Evolutionary conservation across 176 grass and related monocot species (phyloP).

Genomic region (Saccharum spontaneum): DNA sequence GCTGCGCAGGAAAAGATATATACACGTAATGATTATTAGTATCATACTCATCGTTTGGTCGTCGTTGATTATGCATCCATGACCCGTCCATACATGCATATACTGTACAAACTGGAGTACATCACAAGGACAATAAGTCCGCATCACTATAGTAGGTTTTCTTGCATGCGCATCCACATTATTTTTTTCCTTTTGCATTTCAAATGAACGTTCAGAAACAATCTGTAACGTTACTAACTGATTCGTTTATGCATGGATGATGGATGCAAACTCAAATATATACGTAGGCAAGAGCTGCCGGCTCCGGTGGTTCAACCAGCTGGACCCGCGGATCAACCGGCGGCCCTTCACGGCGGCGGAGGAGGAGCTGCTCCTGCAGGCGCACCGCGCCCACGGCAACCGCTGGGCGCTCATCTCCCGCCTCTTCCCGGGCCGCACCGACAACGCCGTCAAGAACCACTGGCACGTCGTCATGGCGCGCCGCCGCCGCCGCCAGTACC

Average conservation of each 20-base stretch:
- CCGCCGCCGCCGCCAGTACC: constrained; percentile 2
- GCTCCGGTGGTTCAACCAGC: constrained; percentile 82
- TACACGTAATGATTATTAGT: too few species aligned
- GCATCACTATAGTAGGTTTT: not conserved
- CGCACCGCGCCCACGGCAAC: constrained; percentile 53
- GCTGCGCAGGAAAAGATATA: too few species aligned
- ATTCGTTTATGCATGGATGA: not conserved
- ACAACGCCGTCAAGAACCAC: constrained; percentile 71
- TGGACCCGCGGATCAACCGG: constrained; percentile 74
- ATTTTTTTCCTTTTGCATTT: too few species aligned
- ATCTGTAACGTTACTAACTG: too few species aligned
- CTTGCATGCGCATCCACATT: not conserved
- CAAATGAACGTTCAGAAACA: not conserved
- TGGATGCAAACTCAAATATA: too few species aligned
- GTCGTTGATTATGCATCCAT: too few species aligned
- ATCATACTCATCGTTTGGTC: too few species aligned
- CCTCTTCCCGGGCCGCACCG: constrained; percentile 60
- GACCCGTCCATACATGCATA: too few species aligned
- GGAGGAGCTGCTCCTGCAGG: constrained; percentile 60
- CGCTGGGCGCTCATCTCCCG: constrained; percentile 64
- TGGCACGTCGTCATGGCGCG: constrained; percentile 76
- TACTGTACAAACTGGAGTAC: too few species aligned
- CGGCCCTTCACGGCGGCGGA: constrained; percentile 63
- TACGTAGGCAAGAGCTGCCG: constrained; percentile 76
- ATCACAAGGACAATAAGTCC: too few species aligned